Conservation (phyloP, 2,329 filamentous ascomycete genomes). For the Hypoxylon sp. region DNA sequence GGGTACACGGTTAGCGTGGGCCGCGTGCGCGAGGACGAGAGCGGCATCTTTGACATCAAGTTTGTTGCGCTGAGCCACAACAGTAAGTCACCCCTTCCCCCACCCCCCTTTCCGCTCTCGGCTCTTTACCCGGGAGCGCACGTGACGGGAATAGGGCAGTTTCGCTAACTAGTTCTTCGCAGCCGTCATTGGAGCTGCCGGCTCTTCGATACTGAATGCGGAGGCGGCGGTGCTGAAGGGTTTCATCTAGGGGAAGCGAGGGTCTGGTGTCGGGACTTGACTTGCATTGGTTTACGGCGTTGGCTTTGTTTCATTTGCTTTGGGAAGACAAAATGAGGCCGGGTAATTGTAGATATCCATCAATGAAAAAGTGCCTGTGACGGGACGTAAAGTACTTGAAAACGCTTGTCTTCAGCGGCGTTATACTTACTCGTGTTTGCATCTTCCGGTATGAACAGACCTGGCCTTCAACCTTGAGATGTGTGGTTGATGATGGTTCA, state of each 20-base stretch:
- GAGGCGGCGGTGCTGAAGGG: constrained; percentile 93
- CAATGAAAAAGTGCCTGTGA: not conserved
- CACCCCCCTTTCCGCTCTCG: not conserved
- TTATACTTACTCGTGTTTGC: not conserved
- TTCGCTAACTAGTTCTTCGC: constrained; percentile 41
- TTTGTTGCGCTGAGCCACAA: constrained; percentile 93
- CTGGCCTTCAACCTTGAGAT: not conserved
- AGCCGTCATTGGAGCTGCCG: constrained; percentile 95
- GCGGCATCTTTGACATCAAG: constrained; percentile 92
- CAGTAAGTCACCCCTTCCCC: constrained; percentile 63
- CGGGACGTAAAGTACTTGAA: not conserved
- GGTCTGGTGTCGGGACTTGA: not conserved
- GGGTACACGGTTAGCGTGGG: constrained; percentile 95
- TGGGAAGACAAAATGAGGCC: constrained; percentile 10
- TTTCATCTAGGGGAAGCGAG: constrained; percentile 67
- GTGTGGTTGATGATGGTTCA: not conserved
- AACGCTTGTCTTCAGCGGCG: not conserved
- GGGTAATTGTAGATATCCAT: not conserved
- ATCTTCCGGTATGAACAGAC: not conserved
- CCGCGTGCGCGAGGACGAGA: constrained; percentile 85
- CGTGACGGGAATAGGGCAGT: not conserved
- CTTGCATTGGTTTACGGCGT: constrained; percentile 26
- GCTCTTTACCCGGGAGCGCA: not conserved
- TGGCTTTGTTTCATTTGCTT: constrained; percentile 20
- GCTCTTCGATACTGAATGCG: constrained; percentile 93